These are phyloP conservation scores for Gremmenia infestans DNA, from an alignment of 2,329 filamentous ascomycete genomes.

Conservation along the genomic window DNA sequence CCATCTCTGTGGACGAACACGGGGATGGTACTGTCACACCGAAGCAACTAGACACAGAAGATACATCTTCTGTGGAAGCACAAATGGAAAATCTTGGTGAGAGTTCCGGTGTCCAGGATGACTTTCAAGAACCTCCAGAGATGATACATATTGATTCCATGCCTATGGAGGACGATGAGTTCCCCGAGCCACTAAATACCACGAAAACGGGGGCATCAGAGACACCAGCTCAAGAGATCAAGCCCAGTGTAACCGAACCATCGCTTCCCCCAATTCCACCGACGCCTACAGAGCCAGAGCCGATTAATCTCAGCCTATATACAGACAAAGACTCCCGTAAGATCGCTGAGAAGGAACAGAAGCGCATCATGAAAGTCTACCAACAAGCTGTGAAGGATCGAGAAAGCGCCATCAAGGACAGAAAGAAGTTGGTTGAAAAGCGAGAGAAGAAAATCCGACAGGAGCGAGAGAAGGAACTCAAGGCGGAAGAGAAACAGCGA, in stretches of 20 bases:
- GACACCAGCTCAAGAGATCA: slow-evolving; percentile 5
- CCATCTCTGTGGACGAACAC: slow-evolving; percentile 35
- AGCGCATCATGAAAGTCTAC: slow-evolving; percentile 57
- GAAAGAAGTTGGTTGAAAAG: slow-evolving; percentile 55
- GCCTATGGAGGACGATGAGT: slow-evolving; percentile 33
- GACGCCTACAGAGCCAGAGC: slow-evolving; percentile 48
- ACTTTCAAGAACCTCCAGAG: slow-evolving; percentile 19
- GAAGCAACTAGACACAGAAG: slow-evolving; percentile 27
- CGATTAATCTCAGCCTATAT: slow-evolving; percentile 53
- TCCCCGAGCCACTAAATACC: neutral
- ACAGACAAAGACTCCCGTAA: slow-evolving; percentile 62
- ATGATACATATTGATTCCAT: slow-evolving; percentile 38
- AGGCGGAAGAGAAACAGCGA: slow-evolving; percentile 28
- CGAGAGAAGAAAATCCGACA: slow-evolving; percentile 38
- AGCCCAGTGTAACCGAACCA: slow-evolving; percentile 33
- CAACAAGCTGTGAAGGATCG: slow-evolving; percentile 62
- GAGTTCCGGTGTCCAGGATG: slow-evolving; percentile 24
- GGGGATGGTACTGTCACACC: slow-evolving; percentile 32
- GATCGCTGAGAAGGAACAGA: slow-evolving; percentile 63
- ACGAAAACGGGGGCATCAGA: neutral
- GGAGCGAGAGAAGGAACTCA: slow-evolving; percentile 35
- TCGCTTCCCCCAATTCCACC: slow-evolving; percentile 43
- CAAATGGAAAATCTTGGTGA: slow-evolving; percentile 25
- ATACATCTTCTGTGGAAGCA: slow-evolving; percentile 9
- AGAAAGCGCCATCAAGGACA: slow-evolving; percentile 58